phyloP scores from a whole-genome alignment of 1,284 basidiomycete species.

The Sphagnurus paluster region DNA sequence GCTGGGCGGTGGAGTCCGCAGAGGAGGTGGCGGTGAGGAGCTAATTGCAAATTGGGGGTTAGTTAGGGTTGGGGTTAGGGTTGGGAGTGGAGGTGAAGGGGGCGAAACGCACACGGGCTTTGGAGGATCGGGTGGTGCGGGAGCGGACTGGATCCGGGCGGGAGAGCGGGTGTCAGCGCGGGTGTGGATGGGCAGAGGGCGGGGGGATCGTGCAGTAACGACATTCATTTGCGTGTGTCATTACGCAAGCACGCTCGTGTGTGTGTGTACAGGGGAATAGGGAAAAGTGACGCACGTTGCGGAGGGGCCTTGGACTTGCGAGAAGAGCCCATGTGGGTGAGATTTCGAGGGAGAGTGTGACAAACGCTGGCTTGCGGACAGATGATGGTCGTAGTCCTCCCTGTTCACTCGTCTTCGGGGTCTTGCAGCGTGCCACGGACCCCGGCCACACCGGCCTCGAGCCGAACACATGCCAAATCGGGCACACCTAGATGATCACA shows the following conservation, averaged over 20 bases:
- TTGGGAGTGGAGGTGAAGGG: constrained; percentile 8
- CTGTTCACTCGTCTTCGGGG: constrained; percentile 22
- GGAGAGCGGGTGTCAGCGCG: no score
- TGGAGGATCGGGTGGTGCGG: constrained; percentile 44
- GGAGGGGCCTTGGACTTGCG: constrained; percentile 19
- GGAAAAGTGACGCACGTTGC: constrained; percentile 21
- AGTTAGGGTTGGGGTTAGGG: constrained; percentile 13
- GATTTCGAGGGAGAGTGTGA: no score
- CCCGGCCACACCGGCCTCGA: constrained; percentile 25
- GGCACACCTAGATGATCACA: no score
- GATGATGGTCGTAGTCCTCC: constrained; percentile 28
- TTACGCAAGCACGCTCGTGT: constrained; percentile 5
- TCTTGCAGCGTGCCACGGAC: constrained; percentile 23
- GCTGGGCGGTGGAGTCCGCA: constrained; percentile 25
- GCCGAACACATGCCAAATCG: no score
- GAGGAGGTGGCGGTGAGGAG: constrained; percentile 16
- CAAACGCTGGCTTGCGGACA: no score
- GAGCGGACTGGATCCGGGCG: constrained; percentile 59
- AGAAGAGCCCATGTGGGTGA: constrained; percentile 24
- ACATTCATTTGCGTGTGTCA: background rate
- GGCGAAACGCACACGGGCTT: constrained; percentile 25
- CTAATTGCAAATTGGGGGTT: constrained; percentile 3
- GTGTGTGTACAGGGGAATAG: background rate
- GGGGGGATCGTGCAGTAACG: background rate
- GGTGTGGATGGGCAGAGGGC: background rate